Percentiles rank a stretch among this genome's conserved stretches.
These are phyloP conservation scores for Cornus florida DNA, from an alignment of 148 eudicot species.

Conservation along the genomic window DNA sequence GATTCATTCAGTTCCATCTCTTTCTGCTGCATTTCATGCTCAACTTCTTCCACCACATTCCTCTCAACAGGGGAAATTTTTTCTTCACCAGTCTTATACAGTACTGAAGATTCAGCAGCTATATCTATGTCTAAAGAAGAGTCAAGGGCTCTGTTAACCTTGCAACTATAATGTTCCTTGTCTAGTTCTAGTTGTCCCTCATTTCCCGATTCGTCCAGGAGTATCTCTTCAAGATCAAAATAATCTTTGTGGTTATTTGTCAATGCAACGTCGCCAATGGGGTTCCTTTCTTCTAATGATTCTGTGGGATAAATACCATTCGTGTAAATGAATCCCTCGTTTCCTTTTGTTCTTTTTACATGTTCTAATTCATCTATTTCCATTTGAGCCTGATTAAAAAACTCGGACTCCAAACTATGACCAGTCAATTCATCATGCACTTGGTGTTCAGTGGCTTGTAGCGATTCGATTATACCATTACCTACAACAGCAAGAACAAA, in stretches of 20 bases:
- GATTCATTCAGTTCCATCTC: constrained; percentile 30
- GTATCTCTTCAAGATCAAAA: constrained; percentile 29
- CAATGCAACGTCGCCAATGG: constrained; percentile 16
- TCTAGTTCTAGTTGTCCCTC: constrained; percentile 16
- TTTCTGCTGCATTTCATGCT: constrained; percentile 23
- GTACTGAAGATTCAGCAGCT: constrained; percentile 13
- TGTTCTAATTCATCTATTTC: constrained; percentile 20
- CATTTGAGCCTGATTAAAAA: constrained; percentile 17
- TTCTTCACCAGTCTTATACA: constrained; percentile 18
- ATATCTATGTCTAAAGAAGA: constrained; percentile 25
- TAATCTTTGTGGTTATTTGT: constrained; percentile 26
- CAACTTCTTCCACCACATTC: constrained; percentile 19
- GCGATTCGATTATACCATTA: constrained; percentile 13
- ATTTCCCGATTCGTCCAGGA: constrained; percentile 36
- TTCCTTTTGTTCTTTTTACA: constrained; percentile 9
- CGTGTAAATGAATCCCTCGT: constrained; percentile 4
- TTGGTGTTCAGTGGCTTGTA: constrained; percentile 21
- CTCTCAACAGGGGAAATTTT: constrained; percentile 19
- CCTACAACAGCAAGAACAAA: constrained; percentile 13
- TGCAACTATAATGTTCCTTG: constrained; percentile 21
- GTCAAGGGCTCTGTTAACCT: constrained; percentile 27
- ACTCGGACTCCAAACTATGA: background rate
- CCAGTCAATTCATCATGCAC: constrained; percentile 6
- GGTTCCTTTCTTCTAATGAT: constrained; percentile 7
- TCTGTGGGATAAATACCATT: background rate